phyloP scores from a whole-genome alignment of 2,329 filamentous ascomycete genomes.

The Cordyceps pruinosa region DNA sequence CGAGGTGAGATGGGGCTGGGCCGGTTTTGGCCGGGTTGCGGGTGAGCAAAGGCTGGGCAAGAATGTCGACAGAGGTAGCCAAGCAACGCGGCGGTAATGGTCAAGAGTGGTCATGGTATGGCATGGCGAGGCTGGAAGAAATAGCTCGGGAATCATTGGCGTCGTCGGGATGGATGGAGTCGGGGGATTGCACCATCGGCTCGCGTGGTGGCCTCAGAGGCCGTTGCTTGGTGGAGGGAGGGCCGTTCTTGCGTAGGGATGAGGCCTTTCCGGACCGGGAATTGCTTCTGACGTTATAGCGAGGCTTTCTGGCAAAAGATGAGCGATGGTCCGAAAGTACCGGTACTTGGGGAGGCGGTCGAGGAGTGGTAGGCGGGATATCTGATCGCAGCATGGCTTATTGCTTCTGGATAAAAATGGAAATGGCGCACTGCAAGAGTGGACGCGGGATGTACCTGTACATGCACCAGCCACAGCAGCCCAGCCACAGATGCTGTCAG shows the following conservation, averaged over 20 bases:
- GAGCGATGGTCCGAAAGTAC: slow-evolving; percentile 11
- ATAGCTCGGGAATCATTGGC: neutral
- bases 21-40: neutral
- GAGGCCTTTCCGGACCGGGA: slow-evolving; percentile 4
- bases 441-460: neutral
- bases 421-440: neutral
- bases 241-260: too few species aligned
- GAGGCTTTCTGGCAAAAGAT: slow-evolving; percentile 10
- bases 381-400: neutral
- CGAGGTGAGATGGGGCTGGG: neutral
- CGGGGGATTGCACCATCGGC: slow-evolving; percentile 13
- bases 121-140: neutral
- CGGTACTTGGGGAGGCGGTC: neutral
- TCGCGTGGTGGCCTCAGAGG: neutral
- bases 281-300: neutral
- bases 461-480: neutral
- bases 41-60: slow-evolving; percentile 6
- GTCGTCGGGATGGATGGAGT: neutral
- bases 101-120: neutral
- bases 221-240: too few species aligned
- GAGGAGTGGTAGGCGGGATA: too few species aligned
- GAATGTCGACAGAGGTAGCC: slow-evolving; percentile 3
- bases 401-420: neutral
- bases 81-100: neutral
- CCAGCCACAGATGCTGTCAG: neutral